Base-by-base conservation (phyloP, 2,329 filamentous ascomycete genomes). In the Penicillium palitans region DNA sequence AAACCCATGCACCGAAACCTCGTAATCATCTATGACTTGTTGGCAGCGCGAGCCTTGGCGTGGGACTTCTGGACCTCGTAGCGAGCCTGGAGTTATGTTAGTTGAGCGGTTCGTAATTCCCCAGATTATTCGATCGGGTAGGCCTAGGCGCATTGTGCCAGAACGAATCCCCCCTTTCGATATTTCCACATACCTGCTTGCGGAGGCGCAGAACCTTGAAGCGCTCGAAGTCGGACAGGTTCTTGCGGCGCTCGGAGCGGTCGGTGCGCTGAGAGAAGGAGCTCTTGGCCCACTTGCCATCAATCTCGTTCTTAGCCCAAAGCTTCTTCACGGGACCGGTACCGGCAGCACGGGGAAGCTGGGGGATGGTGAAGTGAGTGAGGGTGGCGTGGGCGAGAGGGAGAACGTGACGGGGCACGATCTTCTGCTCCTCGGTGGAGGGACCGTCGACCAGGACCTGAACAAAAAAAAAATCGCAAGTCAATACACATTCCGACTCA, bases 151-250 rank as follows among this genome's bases (percentile, higher is more conserved):
- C 55, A 58, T 48, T 7, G 25, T 21, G 46, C 55, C 35, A 27
- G 8, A n/a, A 29, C 49, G 17, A 21, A 57, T 31, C 27, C 21
- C 21, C 40, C 33, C 13, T 8, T 37, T 25, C 21, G 5, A 40
- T 60, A 40, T 62, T 48, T 50, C 60, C 55, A 83, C 85, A 70
- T 78, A 93, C 91, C 89, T 97, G 93, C 89, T 99, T 99, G 90
- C 93, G 96, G 83, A 98, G 86, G 82, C 93, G 89, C 87, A 98
- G 86, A 75, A 98, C 95, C 90, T 99, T 97, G 91, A 98, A 99
- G 81, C 95, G 90, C 86, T 99, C 95, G 79, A 99, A 99, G 87
- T 99, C 95, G 82, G 89, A 96, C 70, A 99, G 85, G 75, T 87
- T 87, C 84, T 89, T 90, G 85, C 95, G 90, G 84, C 91, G 90